Base-by-base conservation (phyloP, 1,284 basidiomycete species). In the Pulchroboletus neoregius region DNA sequence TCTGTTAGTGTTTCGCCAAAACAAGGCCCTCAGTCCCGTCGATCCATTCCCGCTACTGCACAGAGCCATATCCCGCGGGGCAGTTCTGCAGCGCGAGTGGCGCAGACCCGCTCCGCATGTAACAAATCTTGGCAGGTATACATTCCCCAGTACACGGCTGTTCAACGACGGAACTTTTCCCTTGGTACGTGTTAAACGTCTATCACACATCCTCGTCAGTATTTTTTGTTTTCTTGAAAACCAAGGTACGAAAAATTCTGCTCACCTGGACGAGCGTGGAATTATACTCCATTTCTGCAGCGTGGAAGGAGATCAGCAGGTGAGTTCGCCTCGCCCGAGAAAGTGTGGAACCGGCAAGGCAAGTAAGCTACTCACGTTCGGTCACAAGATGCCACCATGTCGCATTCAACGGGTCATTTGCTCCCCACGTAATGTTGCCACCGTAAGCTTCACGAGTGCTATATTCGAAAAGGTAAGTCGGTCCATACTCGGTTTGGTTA, bases 311-410 rank as follows among this genome's bases (percentile, higher is more conserved):
- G 18, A 15, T 22, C 11, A 40, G 16, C 5, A 26, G 4, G 22
- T n/a, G 23, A 20, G 22, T 33, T 28, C 5, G 12, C 11, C 39
- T 23, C 15, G 4, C 9, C 24, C 13, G 5, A 30, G 16, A 10
- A 4, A 15, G 9, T 6, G 8, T 2, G 11, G 12, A 5, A 27
- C 15, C 18, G 12, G 7, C 6, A 30, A 33, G 5, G 0, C 5
- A 13, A 4, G 20, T 24, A 4, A 6, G 7, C 4, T 6, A 63
- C 57, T 27, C 34, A 61, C 64, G 54, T 44, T 74, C 70, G 1
- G 73, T 74, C 12, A 74, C 61, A 9, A 61, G 63, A 33, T 73
- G 70, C 71, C 70, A 74, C 67, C 73, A 76, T 0, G 74, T 73
- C 8, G 70, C 73, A 50, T 75, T 75, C 10, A 75, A 58, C 2